Base-by-base conservation (phyloP, 164 flowering plant species). In the Sextonia rubra region DNA sequence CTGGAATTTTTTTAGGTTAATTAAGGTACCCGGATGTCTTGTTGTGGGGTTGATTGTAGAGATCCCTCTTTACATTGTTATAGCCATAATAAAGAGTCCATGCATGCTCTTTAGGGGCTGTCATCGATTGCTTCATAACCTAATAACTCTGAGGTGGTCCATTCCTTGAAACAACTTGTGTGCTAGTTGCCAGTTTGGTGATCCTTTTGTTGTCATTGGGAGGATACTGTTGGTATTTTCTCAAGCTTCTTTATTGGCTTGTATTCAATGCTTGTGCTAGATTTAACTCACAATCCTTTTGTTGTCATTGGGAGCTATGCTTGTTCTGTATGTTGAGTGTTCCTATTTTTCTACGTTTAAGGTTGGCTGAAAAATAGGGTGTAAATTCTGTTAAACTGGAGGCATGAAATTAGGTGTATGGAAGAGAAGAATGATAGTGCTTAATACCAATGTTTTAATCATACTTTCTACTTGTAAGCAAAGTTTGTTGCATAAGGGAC, bases 121-220 rank as follows among this genome's bases (percentile, higher is more conserved):
- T 97, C 88, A 83, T 3, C 77, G 94, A 29, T 79, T 94, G 30
- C 60, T 82, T 26, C 93, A 89, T 66, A 97, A 94, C 79, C 82
- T 91, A 24, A 79, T 94, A 37, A 87, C 88, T n/a, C 81, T 85
- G 98, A 60, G 97, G 91, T 77, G 97, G 98, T 20, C 97, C 98
- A 14, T 94, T 94, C 80, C 86, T 94, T 52, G 98, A 94, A 83
- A 86, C 92, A 8, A 93, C 91, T 69, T 94, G 98, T 80, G 85
- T 94, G 69, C 98, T 97, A 2, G 64, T 92, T 79, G 98, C 98
- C 22, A 98, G 99, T 68, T 81, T 95, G 80, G 78, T 91, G 37
- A 95, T 95, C 80, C 86, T 95, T 69, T 95, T 61, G 76, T 87
- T 69, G 98, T 92, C 47, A 70, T 86, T 70, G 98, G 91, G 25